Percentiles rank a stretch among this genome's conserved stretches.
phyloP scores from a whole-genome alignment of 2,329 filamentous ascomycete species.

The Xylariales sp. region DNA sequence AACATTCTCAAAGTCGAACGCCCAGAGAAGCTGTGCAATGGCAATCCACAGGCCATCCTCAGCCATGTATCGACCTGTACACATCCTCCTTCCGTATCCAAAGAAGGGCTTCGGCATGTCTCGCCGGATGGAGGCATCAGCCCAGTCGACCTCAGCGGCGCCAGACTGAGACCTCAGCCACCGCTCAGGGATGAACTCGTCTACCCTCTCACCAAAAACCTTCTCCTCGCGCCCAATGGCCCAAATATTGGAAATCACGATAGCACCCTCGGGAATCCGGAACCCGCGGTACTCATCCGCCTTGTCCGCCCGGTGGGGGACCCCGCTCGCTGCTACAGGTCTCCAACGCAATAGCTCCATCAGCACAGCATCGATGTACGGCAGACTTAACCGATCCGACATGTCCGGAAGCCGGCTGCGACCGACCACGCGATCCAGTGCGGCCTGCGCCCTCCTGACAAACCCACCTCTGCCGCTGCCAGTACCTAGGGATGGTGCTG shows the following conservation, averaged over 20 bases:
- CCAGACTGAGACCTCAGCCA: neutral
- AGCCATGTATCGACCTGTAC: neutral
- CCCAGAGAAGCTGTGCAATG: neutral
- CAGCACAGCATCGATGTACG: neutral
- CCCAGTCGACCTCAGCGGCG: neutral
- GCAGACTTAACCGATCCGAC: neutral
- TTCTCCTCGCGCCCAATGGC: neutral
- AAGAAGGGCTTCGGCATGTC: neutral
- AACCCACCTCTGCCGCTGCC: neutral
- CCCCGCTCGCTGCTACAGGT: neutral
- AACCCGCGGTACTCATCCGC: neutral
- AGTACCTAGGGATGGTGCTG: conserved; percentile 9
- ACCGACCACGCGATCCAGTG: neutral
- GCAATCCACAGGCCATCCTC: neutral
- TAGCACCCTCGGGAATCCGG: neutral
- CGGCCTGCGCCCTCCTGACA: neutral
- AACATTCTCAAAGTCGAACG: conserved; percentile 11
- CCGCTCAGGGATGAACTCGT: neutral
- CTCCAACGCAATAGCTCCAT: neutral
- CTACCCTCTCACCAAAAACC: neutral
- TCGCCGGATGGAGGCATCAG: too few species aligned
- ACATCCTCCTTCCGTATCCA: neutral
- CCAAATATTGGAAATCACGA: neutral
- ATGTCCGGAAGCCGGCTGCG: neutral
- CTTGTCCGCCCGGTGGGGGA: neutral